Conservation (phyloP, 2,329 filamentous ascomycete species). For the Elsinoe perseae region DNA sequence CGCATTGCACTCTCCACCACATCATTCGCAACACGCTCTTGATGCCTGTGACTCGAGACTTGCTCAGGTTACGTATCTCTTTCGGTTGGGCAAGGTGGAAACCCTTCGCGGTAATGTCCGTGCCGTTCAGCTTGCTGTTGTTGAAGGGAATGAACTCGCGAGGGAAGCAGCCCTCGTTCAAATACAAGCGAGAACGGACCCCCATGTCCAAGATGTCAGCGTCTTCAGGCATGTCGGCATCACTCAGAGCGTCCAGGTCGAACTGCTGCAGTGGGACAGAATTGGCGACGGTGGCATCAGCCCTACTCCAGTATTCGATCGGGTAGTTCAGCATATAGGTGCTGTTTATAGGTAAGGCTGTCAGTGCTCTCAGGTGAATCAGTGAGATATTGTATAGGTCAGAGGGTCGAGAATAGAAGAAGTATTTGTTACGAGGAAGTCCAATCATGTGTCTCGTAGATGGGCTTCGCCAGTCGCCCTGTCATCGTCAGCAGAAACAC, state of each 20-base stretch:
- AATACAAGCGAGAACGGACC: neutral
- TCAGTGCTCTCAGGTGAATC: slow-evolving; percentile 15
- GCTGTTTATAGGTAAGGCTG: neutral
- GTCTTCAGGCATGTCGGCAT: no score
- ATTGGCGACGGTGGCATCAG: neutral
- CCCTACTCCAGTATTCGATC: neutral
- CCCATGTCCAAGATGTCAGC: no score
- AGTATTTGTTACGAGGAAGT: slow-evolving; percentile 16
- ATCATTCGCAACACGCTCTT: neutral
- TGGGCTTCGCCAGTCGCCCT: slow-evolving; percentile 20
- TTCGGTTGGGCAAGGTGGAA: slow-evolving; percentile 1
- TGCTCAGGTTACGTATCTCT: neutral
- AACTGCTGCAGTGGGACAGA: no score
- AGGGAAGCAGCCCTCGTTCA: slow-evolving; percentile 15
- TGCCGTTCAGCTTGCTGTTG: no score
- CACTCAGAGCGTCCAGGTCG: no score
- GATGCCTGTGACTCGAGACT: neutral
- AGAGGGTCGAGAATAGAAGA: slow-evolving; percentile 19
- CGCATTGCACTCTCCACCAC: slow-evolving; percentile 17
- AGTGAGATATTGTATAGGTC: slow-evolving; percentile 18
- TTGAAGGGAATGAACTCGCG: neutral
- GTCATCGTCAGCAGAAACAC: neutral
- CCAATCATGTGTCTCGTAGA: slow-evolving; percentile 12
- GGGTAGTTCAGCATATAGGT: neutral
- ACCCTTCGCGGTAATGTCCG: no score